These are phyloP conservation scores for Diaporthe australafricana DNA, from an alignment of 2,329 filamentous ascomycete genomes.

Conservation along the genomic window DNA sequence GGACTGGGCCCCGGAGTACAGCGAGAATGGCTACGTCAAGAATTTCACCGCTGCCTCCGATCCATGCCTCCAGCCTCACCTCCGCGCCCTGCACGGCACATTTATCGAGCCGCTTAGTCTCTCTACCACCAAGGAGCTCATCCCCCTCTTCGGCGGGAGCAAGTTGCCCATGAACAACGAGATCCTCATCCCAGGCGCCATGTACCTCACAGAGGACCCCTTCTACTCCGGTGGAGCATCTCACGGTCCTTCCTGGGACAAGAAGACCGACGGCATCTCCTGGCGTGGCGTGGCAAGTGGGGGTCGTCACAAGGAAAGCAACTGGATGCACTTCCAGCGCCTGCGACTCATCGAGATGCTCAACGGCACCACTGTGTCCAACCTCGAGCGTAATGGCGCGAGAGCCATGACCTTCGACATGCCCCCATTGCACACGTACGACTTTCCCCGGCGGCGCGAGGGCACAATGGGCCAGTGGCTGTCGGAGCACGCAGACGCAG, in stretches of 20 bases:
- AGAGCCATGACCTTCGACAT: conserved; percentile 62
- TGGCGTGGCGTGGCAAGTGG: conserved; percentile 77
- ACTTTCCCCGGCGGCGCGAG: conserved; percentile 50
- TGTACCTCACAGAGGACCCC: conserved; percentile 70
- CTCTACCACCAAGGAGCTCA: conserved; percentile 60
- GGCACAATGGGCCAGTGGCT: conserved; percentile 56
- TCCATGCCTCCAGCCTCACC: conserved; percentile 64
- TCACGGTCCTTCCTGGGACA: conserved; percentile 68
- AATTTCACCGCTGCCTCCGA: conserved; percentile 68
- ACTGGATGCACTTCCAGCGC: conserved; percentile 78
- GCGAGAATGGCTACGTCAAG: conserved; percentile 59
- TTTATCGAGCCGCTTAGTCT: conserved; percentile 63
- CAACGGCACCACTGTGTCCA: conserved; percentile 68
- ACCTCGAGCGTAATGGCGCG: conserved; percentile 55
- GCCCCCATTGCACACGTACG: conserved; percentile 56
- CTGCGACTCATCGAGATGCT: conserved; percentile 77
- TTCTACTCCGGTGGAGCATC: conserved; percentile 68
- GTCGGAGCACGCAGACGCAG: conserved; percentile 52
- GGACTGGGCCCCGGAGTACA: conserved; percentile 43
- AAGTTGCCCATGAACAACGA: conserved; percentile 71
- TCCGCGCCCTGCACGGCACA: conserved; percentile 61
- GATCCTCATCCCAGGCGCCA: conserved; percentile 70
- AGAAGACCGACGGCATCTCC: conserved; percentile 66
- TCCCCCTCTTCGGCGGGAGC: conserved; percentile 70
- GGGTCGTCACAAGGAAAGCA: conserved; percentile 62